Evolutionary conservation across 2,329 filamentous ascomycete species (phyloP).

Genomic region (Laburnicola sp.): DNA sequence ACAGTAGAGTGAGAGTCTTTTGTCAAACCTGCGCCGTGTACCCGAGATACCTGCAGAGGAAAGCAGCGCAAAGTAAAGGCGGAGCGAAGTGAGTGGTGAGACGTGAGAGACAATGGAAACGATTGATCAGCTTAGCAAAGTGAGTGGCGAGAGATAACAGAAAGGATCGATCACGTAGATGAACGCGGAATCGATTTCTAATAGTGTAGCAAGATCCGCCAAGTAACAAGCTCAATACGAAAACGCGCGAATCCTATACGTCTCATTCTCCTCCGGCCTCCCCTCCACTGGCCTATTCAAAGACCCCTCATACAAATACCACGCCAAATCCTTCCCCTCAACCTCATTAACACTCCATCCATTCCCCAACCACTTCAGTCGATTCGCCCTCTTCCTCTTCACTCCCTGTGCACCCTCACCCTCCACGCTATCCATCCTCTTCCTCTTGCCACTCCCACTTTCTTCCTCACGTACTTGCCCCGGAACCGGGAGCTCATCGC

Average conservation of each 20-base stretch:
- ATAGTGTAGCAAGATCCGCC: no score
- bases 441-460: constrained; percentile 5
- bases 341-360: constrained; percentile 32
- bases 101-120: no score
- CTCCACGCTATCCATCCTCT: constrained; percentile 3
- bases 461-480: constrained; percentile 2
- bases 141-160: no score
- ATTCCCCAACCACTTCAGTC: constrained; percentile 40
- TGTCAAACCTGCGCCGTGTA: no score
- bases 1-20: no score
- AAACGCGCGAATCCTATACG: constrained; percentile 41
- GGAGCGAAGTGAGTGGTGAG: no score
- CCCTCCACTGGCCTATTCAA: constrained; percentile 39
- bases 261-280: constrained; percentile 46
- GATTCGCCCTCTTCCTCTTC: constrained; percentile 27
- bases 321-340: constrained; percentile 45
- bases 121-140: no score
- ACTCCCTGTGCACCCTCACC: constrained; percentile 10
- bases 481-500: constrained; percentile 14
- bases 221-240: constrained; percentile 31
- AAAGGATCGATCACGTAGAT: no score
- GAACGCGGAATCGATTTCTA: no score
- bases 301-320: constrained; percentile 49
- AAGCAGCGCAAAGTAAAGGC: no score
- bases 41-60: no score